Percentiles rank a stretch among this genome's conserved stretches.
These are phyloP conservation scores for Chlamydomonas sphaeroides DNA, from an alignment of 139 green algal species.

Conservation along the genomic window DNA sequence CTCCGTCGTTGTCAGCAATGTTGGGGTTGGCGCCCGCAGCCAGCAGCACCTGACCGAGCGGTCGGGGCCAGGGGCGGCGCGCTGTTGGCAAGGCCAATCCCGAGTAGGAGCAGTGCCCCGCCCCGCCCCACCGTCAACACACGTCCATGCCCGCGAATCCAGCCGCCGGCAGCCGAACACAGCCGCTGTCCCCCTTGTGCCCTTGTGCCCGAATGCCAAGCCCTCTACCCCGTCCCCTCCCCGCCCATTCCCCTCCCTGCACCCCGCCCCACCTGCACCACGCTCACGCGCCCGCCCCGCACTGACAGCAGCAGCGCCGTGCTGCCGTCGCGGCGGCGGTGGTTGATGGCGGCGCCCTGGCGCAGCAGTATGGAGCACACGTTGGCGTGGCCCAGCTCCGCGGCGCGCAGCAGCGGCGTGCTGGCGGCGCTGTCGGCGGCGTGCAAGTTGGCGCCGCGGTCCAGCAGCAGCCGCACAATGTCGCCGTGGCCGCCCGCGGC, in stretches of 20 bases:
- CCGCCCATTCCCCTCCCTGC: too few relatives aligned
- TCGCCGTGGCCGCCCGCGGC: constrained; percentile 9
- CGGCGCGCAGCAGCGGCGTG: constrained; percentile 35
- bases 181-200: too few relatives aligned
- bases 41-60: too few relatives aligned
- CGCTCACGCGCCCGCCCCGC: constrained; percentile 15
- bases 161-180: too few relatives aligned
- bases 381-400: constrained; percentile 36
- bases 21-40: constrained; percentile 38
- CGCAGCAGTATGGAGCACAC: constrained; percentile 34
- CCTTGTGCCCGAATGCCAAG: too few relatives aligned
- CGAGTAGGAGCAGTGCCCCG: too few relatives aligned
- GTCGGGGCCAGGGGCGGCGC: too few relatives aligned
- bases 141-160: too few relatives aligned
- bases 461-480: constrained; percentile 39
- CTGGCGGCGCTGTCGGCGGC: constrained; percentile 11
- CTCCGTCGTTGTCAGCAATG: constrained; percentile 26
- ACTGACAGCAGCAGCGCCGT: constrained; percentile 35
- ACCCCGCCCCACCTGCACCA: too few relatives aligned
- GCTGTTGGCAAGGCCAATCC: too few relatives aligned
- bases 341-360: constrained; percentile 34
- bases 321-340: constrained; percentile 21
- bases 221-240: too few relatives aligned
- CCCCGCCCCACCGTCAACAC: too few relatives aligned
- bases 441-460: constrained; percentile 8